Evolutionary conservation across 768 basidiomycete genomes (phyloP).

Genomic region (Atractiella rhizophila): DNA sequence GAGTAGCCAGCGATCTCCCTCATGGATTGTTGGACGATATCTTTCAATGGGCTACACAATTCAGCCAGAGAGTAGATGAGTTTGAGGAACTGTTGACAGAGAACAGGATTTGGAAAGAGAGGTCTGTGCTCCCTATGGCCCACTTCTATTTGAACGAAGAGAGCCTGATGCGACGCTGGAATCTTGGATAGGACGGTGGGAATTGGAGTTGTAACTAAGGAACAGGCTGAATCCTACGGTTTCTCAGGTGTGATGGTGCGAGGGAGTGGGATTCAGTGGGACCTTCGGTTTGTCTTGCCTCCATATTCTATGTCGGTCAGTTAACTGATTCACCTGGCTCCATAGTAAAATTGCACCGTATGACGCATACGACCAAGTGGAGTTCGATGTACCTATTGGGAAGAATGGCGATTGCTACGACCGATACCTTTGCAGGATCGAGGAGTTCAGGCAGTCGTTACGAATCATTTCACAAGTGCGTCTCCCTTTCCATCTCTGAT

Average conservation of each 20-base stretch:
- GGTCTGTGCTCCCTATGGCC: no score
- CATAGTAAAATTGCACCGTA: slow-evolving; percentile 81
- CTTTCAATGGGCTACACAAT: slow-evolving; percentile 93
- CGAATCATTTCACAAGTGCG: slow-evolving; percentile 52
- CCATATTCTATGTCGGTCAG: no score
- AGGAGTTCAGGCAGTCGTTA: slow-evolving; percentile 89
- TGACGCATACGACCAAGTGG: slow-evolving; percentile 91
- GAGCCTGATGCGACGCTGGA: no score
- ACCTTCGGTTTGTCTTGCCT: no score
- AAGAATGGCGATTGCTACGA: slow-evolving; percentile 95
- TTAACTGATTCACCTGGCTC: no score
- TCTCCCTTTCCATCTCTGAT: no score
- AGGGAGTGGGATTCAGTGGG: slow-evolving; percentile 84
- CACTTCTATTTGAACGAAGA: no score
- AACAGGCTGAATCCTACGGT: slow-evolving; percentile 69
- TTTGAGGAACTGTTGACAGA: slow-evolving; percentile 94
- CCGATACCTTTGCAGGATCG: slow-evolving; percentile 86
- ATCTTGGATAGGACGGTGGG: no score
- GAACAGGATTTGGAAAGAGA: slow-evolving; percentile 93
- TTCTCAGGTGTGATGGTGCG: slow-evolving; percentile 95
- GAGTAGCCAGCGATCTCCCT: slow-evolving; percentile 89
- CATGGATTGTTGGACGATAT: slow-evolving; percentile 98
- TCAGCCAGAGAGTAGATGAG: slow-evolving; percentile 68
- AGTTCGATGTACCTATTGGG: slow-evolving; percentile 91
- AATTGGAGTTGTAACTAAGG: slow-evolving; percentile 68